A percentile compares a stretch with the other conserved stretches of the same genome.
Conservation (phyloP, 441 rosid genomes). For the Jatropha podagrica region DNA sequence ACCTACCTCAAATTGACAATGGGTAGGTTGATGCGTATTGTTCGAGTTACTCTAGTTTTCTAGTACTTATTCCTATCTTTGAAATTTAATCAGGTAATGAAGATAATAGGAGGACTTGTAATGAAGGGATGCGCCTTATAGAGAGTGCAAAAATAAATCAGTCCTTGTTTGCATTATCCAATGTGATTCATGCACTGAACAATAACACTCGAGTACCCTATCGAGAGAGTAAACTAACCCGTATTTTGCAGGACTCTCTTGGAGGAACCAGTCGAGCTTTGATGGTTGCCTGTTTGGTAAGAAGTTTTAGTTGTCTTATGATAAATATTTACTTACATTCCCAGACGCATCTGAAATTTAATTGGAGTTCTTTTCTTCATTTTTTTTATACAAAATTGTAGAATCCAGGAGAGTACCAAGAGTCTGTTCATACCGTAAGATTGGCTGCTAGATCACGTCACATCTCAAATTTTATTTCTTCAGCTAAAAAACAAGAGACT, state of each 20-base stretch:
- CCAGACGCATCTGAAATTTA: background rate
- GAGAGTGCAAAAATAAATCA: constrained; percentile 92
- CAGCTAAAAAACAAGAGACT: constrained; percentile 54
- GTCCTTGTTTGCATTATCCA: constrained; percentile 82
- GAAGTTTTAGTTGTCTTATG: background rate
- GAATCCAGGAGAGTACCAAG: constrained; percentile 97
- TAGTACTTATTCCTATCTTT: background rate
- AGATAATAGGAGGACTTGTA: constrained; percentile 81
- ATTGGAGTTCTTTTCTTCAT: background rate
- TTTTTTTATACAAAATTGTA: constrained; percentile 15
- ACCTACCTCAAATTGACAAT: constrained; percentile 8
- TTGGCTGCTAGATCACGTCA: constrained; percentile 94
- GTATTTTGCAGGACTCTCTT: constrained; percentile 90
- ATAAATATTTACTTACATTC: background rate
- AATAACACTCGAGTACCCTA: constrained; percentile 78
- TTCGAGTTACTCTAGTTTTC: background rate
- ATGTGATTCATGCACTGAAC: constrained; percentile 85
- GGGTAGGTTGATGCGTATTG: background rate
- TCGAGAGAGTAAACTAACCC: constrained; percentile 89
- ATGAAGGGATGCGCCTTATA: constrained; percentile 77
- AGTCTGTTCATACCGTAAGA: constrained; percentile 84
- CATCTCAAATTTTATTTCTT: constrained; percentile 54
- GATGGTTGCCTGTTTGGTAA: constrained; percentile 92
- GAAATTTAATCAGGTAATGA: constrained; percentile 59
- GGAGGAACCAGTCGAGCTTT: constrained; percentile 84